These are phyloP conservation scores for Nicotiana sylvestris DNA, from an alignment of 257 asterid species.

Conservation along the genomic window DNA sequence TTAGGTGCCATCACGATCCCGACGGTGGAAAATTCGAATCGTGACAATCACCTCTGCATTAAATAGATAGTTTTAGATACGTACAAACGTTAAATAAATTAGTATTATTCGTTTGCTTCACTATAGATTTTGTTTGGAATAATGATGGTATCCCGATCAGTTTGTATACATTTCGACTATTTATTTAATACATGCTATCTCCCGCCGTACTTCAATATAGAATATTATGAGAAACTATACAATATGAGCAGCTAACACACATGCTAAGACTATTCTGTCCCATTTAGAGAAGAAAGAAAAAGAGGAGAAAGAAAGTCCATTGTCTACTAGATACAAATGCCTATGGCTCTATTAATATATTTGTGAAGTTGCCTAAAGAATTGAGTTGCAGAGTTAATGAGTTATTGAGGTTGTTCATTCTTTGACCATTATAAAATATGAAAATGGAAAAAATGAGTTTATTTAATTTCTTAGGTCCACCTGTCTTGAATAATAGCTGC, in stretches of 20 bases:
- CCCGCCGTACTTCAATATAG: neutral
- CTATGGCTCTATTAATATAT: neutral
- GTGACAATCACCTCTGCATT: no score
- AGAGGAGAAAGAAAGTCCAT: neutral
- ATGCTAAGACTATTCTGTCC: neutral
- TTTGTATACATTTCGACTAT: no score
- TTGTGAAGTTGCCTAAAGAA: neutral
- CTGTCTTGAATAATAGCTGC: neutral
- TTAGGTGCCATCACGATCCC: no score
- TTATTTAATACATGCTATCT: no score
- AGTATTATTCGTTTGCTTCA: no score
- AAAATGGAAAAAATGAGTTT: neutral
- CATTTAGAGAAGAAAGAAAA: neutral
- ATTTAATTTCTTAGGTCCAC: neutral
- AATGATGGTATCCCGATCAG: no score
- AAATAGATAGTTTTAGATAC: no score
- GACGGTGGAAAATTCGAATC: no score
- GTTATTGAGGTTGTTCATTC: neutral
- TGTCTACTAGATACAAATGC: neutral
- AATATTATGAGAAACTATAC: neutral
- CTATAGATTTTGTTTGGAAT: no score
- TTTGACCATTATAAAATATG: neutral
- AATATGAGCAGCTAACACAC: neutral
- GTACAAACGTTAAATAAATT: no score
- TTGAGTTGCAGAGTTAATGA: neutral